Conservation (phyloP, 371 early-diverging fungal species). For the Mucor lusitanicus region DNA sequence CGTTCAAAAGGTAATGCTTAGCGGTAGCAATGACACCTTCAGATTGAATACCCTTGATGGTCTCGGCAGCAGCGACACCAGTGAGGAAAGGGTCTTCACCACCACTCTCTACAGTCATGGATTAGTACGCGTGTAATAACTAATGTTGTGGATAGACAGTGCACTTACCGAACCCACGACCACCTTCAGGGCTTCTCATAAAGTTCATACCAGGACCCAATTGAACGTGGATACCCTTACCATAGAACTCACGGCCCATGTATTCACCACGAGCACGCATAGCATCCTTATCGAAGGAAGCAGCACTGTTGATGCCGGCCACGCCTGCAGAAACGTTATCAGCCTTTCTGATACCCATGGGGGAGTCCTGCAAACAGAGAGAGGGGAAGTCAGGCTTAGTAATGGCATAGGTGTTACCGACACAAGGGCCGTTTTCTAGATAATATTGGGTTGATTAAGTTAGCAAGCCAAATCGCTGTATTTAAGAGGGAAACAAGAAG, state of each 20-base stretch:
- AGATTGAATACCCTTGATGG: slow-evolving; percentile 40
- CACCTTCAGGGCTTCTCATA: slow-evolving; percentile 47
- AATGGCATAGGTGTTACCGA: slow-evolving; percentile 51
- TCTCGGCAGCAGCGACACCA: slow-evolving; percentile 34
- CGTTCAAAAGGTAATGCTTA: slow-evolving; percentile 55
- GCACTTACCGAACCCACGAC: slow-evolving; percentile 52
- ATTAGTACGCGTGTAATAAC: not conserved
- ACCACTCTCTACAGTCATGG: slow-evolving; percentile 30
- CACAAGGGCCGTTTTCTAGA: slow-evolving; percentile 30
- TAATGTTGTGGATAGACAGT: not conserved
- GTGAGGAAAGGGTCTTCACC: slow-evolving; percentile 67
- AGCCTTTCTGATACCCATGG: slow-evolving; percentile 44
- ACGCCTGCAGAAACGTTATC: slow-evolving; percentile 48
- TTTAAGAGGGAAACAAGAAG: slow-evolving; percentile 8
- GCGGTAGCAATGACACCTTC: slow-evolving; percentile 55
- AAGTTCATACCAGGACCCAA: slow-evolving; percentile 58
- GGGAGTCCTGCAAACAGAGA: slow-evolving; percentile 60
- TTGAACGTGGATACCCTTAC: slow-evolving; percentile 50
- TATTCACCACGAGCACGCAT: slow-evolving; percentile 48
- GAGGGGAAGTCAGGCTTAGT: slow-evolving; percentile 43
- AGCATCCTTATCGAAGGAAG: slow-evolving; percentile 52
- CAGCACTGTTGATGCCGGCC: slow-evolving; percentile 53
- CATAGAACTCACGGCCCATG: slow-evolving; percentile 55
- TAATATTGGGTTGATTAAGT: not conserved
- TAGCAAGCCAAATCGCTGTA: too few relatives aligned